Percentiles rank a stretch among this genome's conserved stretches.
Evolutionary conservation across 2,329 filamentous ascomycete genomes (phyloP).

Genomic region (Fusarium staphyleae): DNA sequence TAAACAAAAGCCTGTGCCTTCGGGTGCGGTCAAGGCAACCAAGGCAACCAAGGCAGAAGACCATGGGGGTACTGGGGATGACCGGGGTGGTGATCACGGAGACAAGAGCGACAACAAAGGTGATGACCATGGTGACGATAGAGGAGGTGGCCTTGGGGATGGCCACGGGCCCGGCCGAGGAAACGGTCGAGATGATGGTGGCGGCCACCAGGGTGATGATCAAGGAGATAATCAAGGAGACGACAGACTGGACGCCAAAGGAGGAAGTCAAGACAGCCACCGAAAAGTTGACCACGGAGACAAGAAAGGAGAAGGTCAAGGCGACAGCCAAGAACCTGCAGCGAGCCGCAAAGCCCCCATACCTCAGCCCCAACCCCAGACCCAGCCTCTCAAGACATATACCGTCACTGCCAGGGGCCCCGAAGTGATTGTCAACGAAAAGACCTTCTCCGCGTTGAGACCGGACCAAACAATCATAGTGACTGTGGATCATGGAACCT

Average conservation of each 20-base stretch:
- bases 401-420: constrained; percentile 54
- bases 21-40: too few relatives aligned
- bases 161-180: not conserved
- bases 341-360: not conserved
- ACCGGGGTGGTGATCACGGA: not conserved
- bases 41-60: not conserved
- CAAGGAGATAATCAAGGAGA: not conserved
- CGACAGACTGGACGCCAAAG: too few relatives aligned
- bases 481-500: constrained; percentile 50
- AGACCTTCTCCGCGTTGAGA: constrained; percentile 52
- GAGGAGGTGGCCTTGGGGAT: not conserved
- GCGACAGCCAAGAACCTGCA: not conserved
- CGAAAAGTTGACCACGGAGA: too few relatives aligned
- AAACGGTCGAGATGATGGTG: not conserved
- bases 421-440: constrained; percentile 56
- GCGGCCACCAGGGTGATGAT: not conserved
- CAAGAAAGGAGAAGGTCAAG: not conserved
- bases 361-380: constrained; percentile 2
- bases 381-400: constrained; percentile 39
- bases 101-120: too few relatives aligned
- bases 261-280: too few relatives aligned
- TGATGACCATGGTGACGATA: not conserved
- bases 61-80: not conserved
- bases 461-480: constrained; percentile 51
- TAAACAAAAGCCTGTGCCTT: constrained; percentile 32